Percentiles rank a stretch among this genome's conserved stretches.
These are phyloP conservation scores for Yarrowia sp. DNA, from an alignment of 805 yeast genomes.

Conservation along the genomic window DNA sequence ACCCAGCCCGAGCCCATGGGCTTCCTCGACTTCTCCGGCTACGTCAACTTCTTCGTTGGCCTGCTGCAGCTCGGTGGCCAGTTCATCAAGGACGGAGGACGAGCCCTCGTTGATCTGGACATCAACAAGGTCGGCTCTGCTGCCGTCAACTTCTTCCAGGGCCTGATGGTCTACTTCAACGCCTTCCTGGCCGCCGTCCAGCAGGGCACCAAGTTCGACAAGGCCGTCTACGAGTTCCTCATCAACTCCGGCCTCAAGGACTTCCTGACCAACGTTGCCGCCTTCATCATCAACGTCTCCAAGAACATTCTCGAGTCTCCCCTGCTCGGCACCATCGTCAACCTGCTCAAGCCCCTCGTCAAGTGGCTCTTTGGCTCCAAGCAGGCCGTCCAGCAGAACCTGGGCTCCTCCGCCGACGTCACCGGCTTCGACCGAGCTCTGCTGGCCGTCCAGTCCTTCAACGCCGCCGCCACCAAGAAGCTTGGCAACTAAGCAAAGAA, in stretches of 20 bases:
- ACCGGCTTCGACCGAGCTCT: constrained; percentile 38
- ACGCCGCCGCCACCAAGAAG: constrained; percentile 31
- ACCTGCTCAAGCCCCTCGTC: constrained; percentile 32
- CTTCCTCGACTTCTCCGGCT: constrained; percentile 37
- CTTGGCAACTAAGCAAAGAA: constrained; percentile 21
- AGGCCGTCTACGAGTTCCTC: constrained; percentile 38
- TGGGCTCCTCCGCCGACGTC: constrained; percentile 7
- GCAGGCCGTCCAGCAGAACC: constrained; percentile 31
- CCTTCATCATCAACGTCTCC: constrained; percentile 29
- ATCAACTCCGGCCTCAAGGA: constrained; percentile 36
- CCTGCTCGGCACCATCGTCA: constrained; percentile 36
- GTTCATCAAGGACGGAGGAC: constrained; percentile 37
- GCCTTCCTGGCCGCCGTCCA: constrained; percentile 30
- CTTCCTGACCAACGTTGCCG: constrained; percentile 33
- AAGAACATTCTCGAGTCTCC: constrained; percentile 34
- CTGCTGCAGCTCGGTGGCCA: constrained; percentile 37
- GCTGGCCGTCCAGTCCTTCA: constrained; percentile 30
- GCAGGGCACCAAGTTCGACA: constrained; percentile 38
- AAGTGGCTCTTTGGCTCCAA: constrained; percentile 33
- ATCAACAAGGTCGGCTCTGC: constrained; percentile 30
- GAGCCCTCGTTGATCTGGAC: constrained; percentile 34
- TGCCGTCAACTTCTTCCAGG: constrained; percentile 37
- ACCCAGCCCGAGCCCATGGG: constrained; percentile 31
- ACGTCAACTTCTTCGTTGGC: constrained; percentile 35
- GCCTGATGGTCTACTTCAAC: constrained; percentile 37